A percentile compares a stretch with the other conserved stretches of the same genome.
These are phyloP conservation scores for Cyclocybe cylindracea DNA, from an alignment of 768 basidiomycete genomes.

Conservation along the genomic window DNA sequence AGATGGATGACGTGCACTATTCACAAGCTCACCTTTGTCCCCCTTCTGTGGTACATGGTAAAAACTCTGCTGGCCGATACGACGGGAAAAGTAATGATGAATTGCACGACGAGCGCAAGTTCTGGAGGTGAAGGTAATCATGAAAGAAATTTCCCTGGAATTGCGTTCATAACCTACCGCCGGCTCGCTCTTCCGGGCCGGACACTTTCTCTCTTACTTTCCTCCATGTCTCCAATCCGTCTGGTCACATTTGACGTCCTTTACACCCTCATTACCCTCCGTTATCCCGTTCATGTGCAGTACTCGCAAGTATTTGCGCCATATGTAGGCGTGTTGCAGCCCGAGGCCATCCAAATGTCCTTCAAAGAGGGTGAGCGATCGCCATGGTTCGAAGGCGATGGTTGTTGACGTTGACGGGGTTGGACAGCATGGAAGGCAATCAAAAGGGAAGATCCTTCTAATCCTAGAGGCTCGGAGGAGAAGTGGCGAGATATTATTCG, in stretches of 20 bases:
- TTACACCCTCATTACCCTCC: slow-evolving; percentile 73
- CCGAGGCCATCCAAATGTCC: slow-evolving; percentile 50
- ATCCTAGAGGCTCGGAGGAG: slow-evolving; percentile 48
- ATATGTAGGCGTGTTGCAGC: slow-evolving; percentile 61
- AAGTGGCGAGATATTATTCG: slow-evolving; percentile 86
- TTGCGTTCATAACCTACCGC: too few species aligned
- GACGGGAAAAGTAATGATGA: slow-evolving; percentile 6
- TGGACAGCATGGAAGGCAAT: slow-evolving; percentile 41
- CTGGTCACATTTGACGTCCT: slow-evolving; percentile 81
- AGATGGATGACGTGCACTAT: background rate
- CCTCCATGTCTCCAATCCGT: slow-evolving; percentile 37
- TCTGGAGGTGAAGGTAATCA: background rate
- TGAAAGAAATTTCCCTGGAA: too few species aligned
- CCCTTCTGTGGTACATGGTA: slow-evolving; percentile 27
- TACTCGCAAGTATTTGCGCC: slow-evolving; percentile 69
- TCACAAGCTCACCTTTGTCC: slow-evolving; percentile 26
- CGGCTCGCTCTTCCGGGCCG: too few species aligned
- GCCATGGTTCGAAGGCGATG: background rate
- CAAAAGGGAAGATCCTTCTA: slow-evolving; percentile 61
- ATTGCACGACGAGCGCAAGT: background rate
- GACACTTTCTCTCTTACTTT: too few species aligned
- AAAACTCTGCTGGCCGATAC: background rate
- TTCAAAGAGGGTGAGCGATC: slow-evolving; percentile 56
- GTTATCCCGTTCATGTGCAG: slow-evolving; percentile 65
- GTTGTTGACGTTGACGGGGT: background rate